These are phyloP conservation scores for Quercus suber DNA, from an alignment of 306 rosid species.

Conservation along the genomic window DNA sequence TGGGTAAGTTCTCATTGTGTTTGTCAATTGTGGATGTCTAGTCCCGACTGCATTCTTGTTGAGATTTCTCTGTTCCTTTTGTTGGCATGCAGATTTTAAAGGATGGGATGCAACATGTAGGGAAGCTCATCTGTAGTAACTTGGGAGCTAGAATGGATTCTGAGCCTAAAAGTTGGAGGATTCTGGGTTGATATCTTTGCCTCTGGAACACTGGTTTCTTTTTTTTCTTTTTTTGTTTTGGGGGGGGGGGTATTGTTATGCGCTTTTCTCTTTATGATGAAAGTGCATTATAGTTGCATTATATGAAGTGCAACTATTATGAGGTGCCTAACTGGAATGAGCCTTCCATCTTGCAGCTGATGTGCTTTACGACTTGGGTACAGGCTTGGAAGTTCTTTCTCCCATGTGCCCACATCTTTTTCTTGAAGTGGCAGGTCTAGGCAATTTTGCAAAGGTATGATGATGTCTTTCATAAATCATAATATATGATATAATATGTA, in stretches of 20 bases:
- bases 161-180: constrained; percentile 91
- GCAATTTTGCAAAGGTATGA: constrained; percentile 84
- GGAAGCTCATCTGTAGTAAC: constrained; percentile 85
- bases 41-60: constrained; percentile 10
- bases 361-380: constrained; percentile 81
- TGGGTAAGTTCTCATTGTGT: constrained; percentile 70
- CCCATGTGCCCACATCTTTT: constrained; percentile 96
- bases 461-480: not conserved
- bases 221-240: too few relatives aligned
- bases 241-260: too few relatives aligned
- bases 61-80: not conserved
- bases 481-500: too few relatives aligned
- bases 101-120: constrained; percentile 98
- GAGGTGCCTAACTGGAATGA: constrained; percentile 25
- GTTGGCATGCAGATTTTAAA: constrained; percentile 57
- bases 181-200: constrained; percentile 58
- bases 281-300: not conserved
- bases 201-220: not conserved
- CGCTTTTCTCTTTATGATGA: not conserved
- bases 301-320: not conserved
- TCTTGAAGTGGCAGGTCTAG: constrained; percentile 92
- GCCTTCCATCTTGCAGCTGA: constrained; percentile 68
- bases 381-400: constrained; percentile 94
- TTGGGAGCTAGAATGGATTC: constrained; percentile 99
- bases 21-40: constrained; percentile 9